Evolutionary conservation across 805 yeast genomes (phyloP).

Genomic region (Saccharomycopsis malanga): DNA sequence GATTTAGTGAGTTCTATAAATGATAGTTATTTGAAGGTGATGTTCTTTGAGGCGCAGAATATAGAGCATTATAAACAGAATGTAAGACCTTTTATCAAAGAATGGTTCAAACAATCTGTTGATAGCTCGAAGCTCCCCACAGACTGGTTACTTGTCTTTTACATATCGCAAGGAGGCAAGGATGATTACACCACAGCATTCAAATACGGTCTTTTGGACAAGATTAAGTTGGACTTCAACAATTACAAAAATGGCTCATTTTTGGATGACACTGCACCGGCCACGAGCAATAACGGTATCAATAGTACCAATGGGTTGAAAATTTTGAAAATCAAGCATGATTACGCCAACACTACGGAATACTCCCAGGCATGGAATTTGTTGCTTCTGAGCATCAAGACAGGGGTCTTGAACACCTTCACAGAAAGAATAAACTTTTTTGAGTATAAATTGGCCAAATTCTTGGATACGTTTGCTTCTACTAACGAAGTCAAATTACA

Average conservation of each 20-base stretch:
- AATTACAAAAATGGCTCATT: slow-evolving; percentile 14
- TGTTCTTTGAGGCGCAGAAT: slow-evolving; percentile 59
- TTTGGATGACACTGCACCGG: slow-evolving; percentile 10
- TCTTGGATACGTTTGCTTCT: slow-evolving; percentile 23
- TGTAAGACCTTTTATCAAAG: slow-evolving; percentile 73
- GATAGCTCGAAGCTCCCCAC: slow-evolving; percentile 38
- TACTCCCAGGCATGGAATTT: slow-evolving; percentile 46
- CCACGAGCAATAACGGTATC: slow-evolving; percentile 14
- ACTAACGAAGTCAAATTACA: neutral
- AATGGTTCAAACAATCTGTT: slow-evolving; percentile 57
- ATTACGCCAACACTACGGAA: slow-evolving; percentile 27
- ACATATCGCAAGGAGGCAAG: slow-evolving; percentile 35
- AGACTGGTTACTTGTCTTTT: slow-evolving; percentile 56
- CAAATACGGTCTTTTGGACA: slow-evolving; percentile 45
- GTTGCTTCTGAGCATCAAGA: slow-evolving; percentile 39
- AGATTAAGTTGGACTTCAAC: slow-evolving; percentile 46
- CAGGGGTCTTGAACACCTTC: slow-evolving; percentile 47
- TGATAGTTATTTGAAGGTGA: slow-evolving; percentile 54
- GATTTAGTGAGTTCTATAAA: slow-evolving; percentile 29
- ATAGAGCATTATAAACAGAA: slow-evolving; percentile 71
- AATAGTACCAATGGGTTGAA: slow-evolving; percentile 33
- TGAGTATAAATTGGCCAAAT: slow-evolving; percentile 33
- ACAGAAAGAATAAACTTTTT: slow-evolving; percentile 38
- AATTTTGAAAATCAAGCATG: slow-evolving; percentile 29
- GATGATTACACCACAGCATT: slow-evolving; percentile 35